These are phyloP conservation scores for Ilyonectria mors-panacis DNA, from an alignment of 2,329 filamentous ascomycete species.

Conservation along the genomic window DNA sequence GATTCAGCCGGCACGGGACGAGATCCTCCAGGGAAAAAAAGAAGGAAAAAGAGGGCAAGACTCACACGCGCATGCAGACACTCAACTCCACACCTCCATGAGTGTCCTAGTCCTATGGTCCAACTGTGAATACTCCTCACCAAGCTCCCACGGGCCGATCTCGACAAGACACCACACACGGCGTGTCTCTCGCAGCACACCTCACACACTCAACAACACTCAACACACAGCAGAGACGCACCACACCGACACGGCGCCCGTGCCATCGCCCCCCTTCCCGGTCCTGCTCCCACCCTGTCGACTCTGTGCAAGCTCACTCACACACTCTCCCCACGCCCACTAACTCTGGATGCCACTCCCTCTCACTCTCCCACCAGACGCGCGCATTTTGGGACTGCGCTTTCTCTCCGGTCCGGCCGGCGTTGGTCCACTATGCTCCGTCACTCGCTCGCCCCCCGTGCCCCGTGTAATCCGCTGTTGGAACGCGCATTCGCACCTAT, in stretches of 20 bases:
- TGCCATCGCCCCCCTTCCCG: background rate
- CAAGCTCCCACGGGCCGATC: slow-evolving; percentile 44
- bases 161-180: slow-evolving; percentile 28
- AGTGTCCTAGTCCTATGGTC: background rate
- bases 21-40: background rate
- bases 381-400: too few relatives aligned
- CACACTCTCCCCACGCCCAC: background rate
- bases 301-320: background rate
- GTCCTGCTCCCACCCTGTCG: background rate
- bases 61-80: background rate
- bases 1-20: background rate
- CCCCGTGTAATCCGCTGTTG: slow-evolving; percentile 7
- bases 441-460: background rate
- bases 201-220: slow-evolving; percentile 1
- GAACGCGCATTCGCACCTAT: too few relatives aligned
- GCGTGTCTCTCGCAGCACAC: background rate
- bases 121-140: slow-evolving; percentile 29
- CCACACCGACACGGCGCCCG: background rate
- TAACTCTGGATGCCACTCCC: background rate
- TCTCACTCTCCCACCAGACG: too few relatives aligned
- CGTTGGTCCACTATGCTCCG: slow-evolving; percentile 5
- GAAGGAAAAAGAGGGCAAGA: slow-evolving; percentile 4
- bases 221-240: background rate
- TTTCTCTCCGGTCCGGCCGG: slow-evolving; percentile 42
- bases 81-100: slow-evolving; percentile 25